A percentile compares a stretch with the other conserved stretches of the same genome.
These are phyloP conservation scores for Phytophthora kernoviae DNA, from an alignment of 352 stramenopile species.

Conservation along the genomic window DNA sequence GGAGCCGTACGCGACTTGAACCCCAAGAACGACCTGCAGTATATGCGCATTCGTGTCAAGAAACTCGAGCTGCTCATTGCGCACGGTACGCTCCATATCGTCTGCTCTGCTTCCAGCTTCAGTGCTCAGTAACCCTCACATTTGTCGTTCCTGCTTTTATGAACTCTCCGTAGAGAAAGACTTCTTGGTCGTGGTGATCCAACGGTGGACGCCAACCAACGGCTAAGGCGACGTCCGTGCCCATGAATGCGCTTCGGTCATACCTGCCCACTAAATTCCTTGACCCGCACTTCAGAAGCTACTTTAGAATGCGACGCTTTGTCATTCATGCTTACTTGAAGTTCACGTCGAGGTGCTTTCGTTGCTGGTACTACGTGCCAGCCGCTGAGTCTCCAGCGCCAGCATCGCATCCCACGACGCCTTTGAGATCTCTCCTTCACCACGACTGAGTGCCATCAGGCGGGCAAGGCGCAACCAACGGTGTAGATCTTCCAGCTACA, in stretches of 20 bases:
- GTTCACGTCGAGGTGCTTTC: conserved; percentile 17
- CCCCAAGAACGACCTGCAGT: conserved; percentile 94
- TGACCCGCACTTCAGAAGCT: conserved; percentile 13
- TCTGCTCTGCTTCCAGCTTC: not conserved
- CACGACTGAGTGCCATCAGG: conserved; percentile 69
- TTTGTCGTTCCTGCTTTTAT: not conserved
- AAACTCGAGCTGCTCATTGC: conserved; percentile 94
- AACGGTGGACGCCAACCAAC: conserved; percentile 86
- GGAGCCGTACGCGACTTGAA: conserved; percentile 95
- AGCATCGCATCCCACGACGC: conserved; percentile 66
- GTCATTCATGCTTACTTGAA: conserved; percentile 10
- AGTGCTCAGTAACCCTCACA: not conserved
- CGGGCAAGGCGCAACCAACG: conserved; percentile 76
- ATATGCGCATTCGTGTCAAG: conserved; percentile 93
- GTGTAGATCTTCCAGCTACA: conserved; percentile 76
- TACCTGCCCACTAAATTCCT: conserved; percentile 11
- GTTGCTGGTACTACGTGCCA: conserved; percentile 28
- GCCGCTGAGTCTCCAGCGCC: conserved; percentile 50
- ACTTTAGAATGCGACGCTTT: conserved; percentile 13
- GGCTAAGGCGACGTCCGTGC: conserved; percentile 8
- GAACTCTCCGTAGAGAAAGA: conserved; percentile 72
- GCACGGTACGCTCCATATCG: conserved; percentile 58
- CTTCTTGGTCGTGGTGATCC: conserved; percentile 95
- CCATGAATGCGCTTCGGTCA: not conserved
- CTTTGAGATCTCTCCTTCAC: conserved; percentile 54